Percentiles rank a stretch among this genome's conserved stretches.
These are phyloP conservation scores for Parathielavia hyrcaniae DNA, from an alignment of 495 filamentous ascomycete genomes.

Conservation along the genomic window DNA sequence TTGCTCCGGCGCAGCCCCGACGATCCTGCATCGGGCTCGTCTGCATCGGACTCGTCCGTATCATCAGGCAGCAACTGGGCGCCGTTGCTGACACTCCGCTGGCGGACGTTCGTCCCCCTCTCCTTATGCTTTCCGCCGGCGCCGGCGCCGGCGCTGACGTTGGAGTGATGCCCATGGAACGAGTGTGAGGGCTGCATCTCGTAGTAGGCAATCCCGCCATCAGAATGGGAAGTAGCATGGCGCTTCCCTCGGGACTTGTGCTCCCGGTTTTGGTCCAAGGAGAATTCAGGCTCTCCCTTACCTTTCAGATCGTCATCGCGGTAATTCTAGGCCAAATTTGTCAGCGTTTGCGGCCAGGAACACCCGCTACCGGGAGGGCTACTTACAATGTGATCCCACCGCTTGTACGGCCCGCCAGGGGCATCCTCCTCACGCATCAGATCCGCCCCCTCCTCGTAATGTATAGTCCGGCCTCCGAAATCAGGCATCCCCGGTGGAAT, in stretches of 20 bases:
- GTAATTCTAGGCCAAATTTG: slow-evolving; percentile 50
- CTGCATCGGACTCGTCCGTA: not conserved
- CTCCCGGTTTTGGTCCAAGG: slow-evolving; percentile 58
- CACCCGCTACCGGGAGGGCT: too few relatives aligned
- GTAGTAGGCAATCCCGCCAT: slow-evolving; percentile 21
- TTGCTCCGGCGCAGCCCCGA: slow-evolving; percentile 29
- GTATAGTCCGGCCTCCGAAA: slow-evolving; percentile 58
- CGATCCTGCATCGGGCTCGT: slow-evolving; percentile 1
- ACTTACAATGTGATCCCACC: slow-evolving; percentile 63
- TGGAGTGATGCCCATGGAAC: not conserved
- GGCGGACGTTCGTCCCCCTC: slow-evolving; percentile 9
- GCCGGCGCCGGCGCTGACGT: not conserved
- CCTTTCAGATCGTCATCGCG: slow-evolving; percentile 66
- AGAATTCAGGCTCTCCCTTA: slow-evolving; percentile 70
- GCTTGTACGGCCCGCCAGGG: slow-evolving; percentile 55
- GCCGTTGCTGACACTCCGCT: slow-evolving; percentile 33
- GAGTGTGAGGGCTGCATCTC: slow-evolving; percentile 38
- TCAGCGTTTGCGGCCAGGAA: too few relatives aligned
- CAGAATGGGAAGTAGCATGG: not conserved
- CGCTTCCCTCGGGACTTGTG: slow-evolving; percentile 24
- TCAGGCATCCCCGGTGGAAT: slow-evolving; percentile 68
- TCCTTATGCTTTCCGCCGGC: not conserved
- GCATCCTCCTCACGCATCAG: slow-evolving; percentile 65
- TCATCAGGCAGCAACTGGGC: not conserved
- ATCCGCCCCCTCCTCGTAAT: slow-evolving; percentile 82